Percentiles rank a stretch among this genome's conserved stretches.
Conservation (phyloP, 78 protist species). For the Dictyostelium brefeldianum region DNA sequence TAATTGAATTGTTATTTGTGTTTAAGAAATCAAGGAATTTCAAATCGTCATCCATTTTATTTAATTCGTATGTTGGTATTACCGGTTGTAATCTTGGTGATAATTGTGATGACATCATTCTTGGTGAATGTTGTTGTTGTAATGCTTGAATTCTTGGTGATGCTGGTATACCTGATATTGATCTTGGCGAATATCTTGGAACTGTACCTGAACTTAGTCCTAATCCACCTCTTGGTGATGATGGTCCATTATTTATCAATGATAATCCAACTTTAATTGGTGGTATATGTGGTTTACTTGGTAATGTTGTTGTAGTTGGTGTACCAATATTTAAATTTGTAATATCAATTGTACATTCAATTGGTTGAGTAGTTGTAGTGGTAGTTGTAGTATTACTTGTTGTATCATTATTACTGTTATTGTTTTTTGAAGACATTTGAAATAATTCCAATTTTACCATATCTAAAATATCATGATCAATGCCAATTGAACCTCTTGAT, state of each 20-base stretch:
- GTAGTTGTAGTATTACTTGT: neutral
- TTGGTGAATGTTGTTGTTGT: neutral
- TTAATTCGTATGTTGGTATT: neutral
- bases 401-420: neutral
- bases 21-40: conserved; percentile 1
- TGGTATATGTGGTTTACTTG: neutral
- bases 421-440: neutral
- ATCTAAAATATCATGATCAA: conserved; percentile 23
- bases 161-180: neutral
- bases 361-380: neutral
- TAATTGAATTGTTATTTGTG: conserved; percentile 13
- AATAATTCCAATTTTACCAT: conserved; percentile 9
- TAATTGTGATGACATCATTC: neutral
- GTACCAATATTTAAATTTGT: neutral
- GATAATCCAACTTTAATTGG: neutral
- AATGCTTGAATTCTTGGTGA: neutral
- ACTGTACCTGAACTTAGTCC: neutral
- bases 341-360: neutral
- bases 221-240: neutral
- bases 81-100: conserved; percentile 6
- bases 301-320: neutral
- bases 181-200: neutral
- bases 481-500: neutral
- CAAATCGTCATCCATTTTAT: conserved; percentile 24
- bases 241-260: neutral